These are phyloP conservation scores for Begonia peltatifolia DNA, from an alignment of 306 rosid genomes.

Conservation along the genomic window DNA sequence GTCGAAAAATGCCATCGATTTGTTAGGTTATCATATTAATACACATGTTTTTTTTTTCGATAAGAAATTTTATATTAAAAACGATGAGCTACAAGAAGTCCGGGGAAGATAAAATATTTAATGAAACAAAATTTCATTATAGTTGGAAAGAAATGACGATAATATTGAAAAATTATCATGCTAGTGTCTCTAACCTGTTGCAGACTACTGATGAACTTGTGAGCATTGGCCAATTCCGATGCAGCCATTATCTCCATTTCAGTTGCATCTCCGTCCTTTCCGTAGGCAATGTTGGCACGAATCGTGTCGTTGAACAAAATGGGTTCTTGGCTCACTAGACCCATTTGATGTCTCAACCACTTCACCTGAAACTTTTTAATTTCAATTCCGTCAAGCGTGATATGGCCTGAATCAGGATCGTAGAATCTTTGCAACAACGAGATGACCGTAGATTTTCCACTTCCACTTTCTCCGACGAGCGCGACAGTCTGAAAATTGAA, in stretches of 20 bases:
- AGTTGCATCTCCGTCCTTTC: conserved; percentile 42
- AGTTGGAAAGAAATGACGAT: not conserved
- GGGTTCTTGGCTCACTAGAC: conserved; percentile 61
- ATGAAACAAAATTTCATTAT: not conserved
- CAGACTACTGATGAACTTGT: conserved; percentile 47
- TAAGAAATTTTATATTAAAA: too few relatives aligned
- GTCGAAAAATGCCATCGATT: not conserved
- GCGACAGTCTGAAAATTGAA: conserved; percentile 36
- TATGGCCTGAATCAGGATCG: conserved; percentile 50
- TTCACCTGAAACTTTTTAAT: conserved; percentile 32
- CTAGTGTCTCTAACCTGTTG: conserved; percentile 26
- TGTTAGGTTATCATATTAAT: too few relatives aligned
- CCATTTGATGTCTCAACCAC: conserved; percentile 62
- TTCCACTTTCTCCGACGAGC: conserved; percentile 63
- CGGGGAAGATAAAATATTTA: too few relatives aligned
- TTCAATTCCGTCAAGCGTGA: conserved; percentile 40
- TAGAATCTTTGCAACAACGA: conserved; percentile 50
- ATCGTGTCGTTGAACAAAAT: conserved; percentile 43
- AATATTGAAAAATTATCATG: not conserved
- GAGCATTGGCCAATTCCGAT: conserved; percentile 48
- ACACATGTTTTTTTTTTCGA: too few relatives aligned
- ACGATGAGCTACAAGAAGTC: too few relatives aligned
- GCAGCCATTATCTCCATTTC: conserved; percentile 51
- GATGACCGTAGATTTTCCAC: conserved; percentile 55
- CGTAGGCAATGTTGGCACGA: conserved; percentile 49